phyloP scores from a whole-genome alignment of 2,329 filamentous ascomycete genomes.

The Pezicula carpinea region DNA sequence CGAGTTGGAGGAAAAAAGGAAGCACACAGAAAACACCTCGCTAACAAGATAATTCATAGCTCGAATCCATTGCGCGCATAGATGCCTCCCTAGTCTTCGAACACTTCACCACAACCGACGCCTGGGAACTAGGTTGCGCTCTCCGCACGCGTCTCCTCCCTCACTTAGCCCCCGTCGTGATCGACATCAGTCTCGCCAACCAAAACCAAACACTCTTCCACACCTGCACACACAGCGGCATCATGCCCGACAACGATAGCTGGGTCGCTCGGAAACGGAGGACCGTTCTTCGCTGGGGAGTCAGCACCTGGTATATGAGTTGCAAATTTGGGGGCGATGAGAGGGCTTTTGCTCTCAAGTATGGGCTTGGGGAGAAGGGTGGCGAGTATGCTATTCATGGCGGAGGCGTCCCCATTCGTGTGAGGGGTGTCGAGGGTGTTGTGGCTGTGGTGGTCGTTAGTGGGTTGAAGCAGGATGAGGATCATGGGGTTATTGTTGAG shows the following conservation, averaged over 20 bases:
- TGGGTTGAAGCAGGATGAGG: conserved; percentile 71
- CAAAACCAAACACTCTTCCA: conserved; percentile 64
- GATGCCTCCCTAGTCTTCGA: conserved; percentile 26
- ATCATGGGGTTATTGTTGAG: conserved; percentile 72
- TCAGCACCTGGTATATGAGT: conserved; percentile 66
- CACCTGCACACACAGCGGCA: conserved; percentile 59
- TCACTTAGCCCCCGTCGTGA: conserved; percentile 50
- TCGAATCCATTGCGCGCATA: conserved; percentile 25
- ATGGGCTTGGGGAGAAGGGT: conserved; percentile 51
- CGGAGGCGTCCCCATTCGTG: conserved; percentile 68
- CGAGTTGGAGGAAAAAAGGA: not conserved
- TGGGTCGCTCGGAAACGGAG: conserved; percentile 70
- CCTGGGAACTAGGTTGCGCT: conserved; percentile 60
- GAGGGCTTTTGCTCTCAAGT: conserved; percentile 58
- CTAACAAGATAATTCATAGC: conserved; percentile 13
- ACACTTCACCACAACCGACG: conserved; percentile 58
- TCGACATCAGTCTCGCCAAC: conserved; percentile 61
- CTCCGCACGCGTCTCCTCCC: conserved; percentile 58
- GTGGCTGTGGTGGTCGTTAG: conserved; percentile 73
- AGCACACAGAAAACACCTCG: not conserved
- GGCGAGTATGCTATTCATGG: conserved; percentile 73
- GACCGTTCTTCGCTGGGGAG: conserved; percentile 67
- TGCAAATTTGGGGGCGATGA: conserved; percentile 64
- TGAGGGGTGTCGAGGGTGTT: conserved; percentile 69
- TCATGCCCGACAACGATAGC: conserved; percentile 64